Base-by-base conservation (phyloP, 1,139 yeast species). In the Saccharomyces hybrid region DNA sequence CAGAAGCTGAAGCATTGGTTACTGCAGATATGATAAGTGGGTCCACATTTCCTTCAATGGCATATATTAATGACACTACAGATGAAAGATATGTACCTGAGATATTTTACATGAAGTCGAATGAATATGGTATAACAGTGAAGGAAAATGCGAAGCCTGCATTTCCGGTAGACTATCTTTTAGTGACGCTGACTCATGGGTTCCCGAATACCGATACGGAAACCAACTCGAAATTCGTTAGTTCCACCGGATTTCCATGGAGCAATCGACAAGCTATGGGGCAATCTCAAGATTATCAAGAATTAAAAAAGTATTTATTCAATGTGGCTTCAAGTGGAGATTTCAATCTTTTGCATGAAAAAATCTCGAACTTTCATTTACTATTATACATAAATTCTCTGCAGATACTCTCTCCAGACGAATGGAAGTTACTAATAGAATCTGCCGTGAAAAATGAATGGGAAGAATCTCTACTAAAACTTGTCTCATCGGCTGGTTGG, bases 111-210 rank as follows among this genome's bases (percentile, higher is more conserved):
- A 82, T 84, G 71, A 84, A 82, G 68, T 79, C 83, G 61, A 95
- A 95, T 68, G 97, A 95, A 70, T 95, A 93, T 71, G 89, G 90
- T 6, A 75, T 90, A 28, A 84, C 89, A 51, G 95, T 93, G 16
- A 90, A 89, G 66, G 82, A 83, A 48, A 87, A 88, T 65, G 99
- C 98, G 13, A 88, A 88, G 66, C 98, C 99, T 0, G 89, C 96
- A 5, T 90, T 95, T 70, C 99, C 99, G 0, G 95, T 89, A 14
- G 99, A 95, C 61, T 95, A 88, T 69, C 73, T 95, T 58, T 73
- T 95, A 53, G 96, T 93, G 0, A 86, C 97, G 2, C 73, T 93
- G 58, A 86, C 96, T 14, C 98, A 93, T 69, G 96, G 99, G 1
- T 93, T 93, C 78, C 96, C 97, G 2, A 75, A 80, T 56, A 75